These are phyloP conservation scores for Pistacia vera DNA, from an alignment of 345 rosid species.

Conservation along the genomic window DNA sequence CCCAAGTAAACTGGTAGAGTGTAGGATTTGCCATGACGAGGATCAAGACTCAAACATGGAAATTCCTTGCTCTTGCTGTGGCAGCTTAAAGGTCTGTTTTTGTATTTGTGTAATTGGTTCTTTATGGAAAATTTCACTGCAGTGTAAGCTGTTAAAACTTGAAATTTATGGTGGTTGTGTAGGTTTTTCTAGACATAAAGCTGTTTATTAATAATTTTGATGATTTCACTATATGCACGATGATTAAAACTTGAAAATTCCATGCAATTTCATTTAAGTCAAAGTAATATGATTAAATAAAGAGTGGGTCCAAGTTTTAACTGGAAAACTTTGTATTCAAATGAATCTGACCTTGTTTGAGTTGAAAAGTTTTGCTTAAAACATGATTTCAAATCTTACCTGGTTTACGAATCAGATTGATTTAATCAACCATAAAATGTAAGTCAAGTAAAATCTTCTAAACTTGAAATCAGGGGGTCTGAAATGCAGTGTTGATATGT, in stretches of 20 bases:
- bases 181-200: neutral
- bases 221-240: neutral
- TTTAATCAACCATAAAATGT: too few species aligned
- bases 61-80: slow-evolving; percentile 77
- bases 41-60: slow-evolving; percentile 77
- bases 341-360: too few species aligned
- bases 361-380: too few species aligned
- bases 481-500: too few species aligned
- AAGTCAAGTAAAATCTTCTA: too few species aligned
- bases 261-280: neutral
- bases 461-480: too few species aligned
- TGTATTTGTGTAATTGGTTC: neutral
- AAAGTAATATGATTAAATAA: too few species aligned
- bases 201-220: neutral
- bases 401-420: too few species aligned
- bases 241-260: neutral
- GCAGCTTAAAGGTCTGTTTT: slow-evolving; percentile 78
- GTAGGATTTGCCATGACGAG: slow-evolving; percentile 95
- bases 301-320: too few species aligned
- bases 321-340: too few species aligned
- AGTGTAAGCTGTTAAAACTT: neutral
- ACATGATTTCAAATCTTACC: too few species aligned
- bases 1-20: slow-evolving; percentile 48
- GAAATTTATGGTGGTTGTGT: neutral
- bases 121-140: neutral